Base-by-base conservation (phyloP, 768 basidiomycete species). In the Phanerodontia chrysosporium region DNA sequence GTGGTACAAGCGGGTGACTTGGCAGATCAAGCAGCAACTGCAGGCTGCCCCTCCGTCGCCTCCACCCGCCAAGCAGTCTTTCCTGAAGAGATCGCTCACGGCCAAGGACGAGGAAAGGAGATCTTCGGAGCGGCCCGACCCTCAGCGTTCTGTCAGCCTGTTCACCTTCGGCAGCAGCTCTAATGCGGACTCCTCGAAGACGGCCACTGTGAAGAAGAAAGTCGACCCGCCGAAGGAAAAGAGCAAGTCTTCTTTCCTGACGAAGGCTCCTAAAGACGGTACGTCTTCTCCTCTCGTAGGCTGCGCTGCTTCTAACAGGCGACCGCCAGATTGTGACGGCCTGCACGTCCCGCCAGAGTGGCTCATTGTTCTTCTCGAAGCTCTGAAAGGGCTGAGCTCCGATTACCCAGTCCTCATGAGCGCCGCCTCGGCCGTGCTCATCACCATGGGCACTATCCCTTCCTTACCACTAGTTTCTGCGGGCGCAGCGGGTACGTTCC, bases 371-470 rank as follows among this genome's bases (percentile, higher is more conserved):
- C 87, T 87, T 1, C 84, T 83, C 62, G 81, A 76, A 42, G 87
- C 88, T 12, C 77, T 90, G 55, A 87, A 89, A 58, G 86, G 78
- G 70, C 80, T 90, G 54, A 82, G 80, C 16, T 77, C 75, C 57
- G 88, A 89, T 60, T 86, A 90, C 63, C 88, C 88, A 9, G 84
- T 84, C 65, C 79, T 75, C 6, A 82, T 88, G 84, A 83, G 80
- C 61, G 79, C 85, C 27, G 68, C 88, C 52, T 85, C 85, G 62
- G 88, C 88, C 5, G 81, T 90, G 54, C 79, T 90, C 55, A 86
- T 90, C 65, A 87, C 87, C 0, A 85, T 83, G 24, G 88, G 88
- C 32, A 82, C 85, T 36, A 74, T 90, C 36, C 88, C 88, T 0
- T 70, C 86, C 0, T 80, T 90, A 42, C 87, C 88, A n/a, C 85